Percentiles rank a stretch among this genome's conserved stretches.
Conservation (phyloP, 2,329 filamentous ascomycete genomes). For the Alternaria novae-zelandiae region DNA sequence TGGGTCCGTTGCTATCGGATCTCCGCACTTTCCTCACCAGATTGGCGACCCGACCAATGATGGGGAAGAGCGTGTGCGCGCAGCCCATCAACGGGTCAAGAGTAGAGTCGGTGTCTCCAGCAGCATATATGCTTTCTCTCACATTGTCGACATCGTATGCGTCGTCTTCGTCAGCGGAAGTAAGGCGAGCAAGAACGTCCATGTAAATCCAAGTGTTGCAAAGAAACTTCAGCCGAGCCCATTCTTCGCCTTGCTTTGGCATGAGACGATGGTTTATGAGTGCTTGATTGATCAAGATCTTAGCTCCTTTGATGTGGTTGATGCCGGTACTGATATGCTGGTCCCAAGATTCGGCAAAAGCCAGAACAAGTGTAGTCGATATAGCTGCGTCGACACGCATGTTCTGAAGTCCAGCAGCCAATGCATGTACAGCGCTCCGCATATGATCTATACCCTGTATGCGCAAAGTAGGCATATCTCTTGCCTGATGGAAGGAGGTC, state of each 20-base stretch:
- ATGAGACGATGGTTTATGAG: conserved; percentile 56
- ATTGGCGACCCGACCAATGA: conserved; percentile 70
- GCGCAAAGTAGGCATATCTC: conserved; percentile 62
- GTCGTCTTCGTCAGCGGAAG: conserved; percentile 65
- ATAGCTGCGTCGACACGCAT: conserved; percentile 71
- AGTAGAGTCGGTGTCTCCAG: conserved; percentile 54
- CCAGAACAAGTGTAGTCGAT: conserved; percentile 72
- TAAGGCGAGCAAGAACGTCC: conserved; percentile 73
- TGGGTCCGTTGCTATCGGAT: conserved; percentile 63
- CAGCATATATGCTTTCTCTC: conserved; percentile 44
- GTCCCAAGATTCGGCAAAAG: conserved; percentile 76
- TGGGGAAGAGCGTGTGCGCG: conserved; percentile 69
- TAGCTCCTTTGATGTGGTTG: conserved; percentile 71
- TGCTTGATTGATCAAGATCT: conserved; percentile 66
- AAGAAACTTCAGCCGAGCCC: conserved; percentile 66
- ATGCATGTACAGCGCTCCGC: conserved; percentile 65
- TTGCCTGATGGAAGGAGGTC: conserved; percentile 71
- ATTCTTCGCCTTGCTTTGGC: conserved; percentile 50
- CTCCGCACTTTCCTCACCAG: conserved; percentile 68
- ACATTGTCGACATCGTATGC: conserved; percentile 58
- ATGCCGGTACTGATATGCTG: conserved; percentile 72
- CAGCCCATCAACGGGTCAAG: conserved; percentile 77
- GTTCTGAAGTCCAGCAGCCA: conserved; percentile 65
- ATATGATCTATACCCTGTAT: conserved; percentile 73
- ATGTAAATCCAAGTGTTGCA: conserved; percentile 77